Conservation (phyloP, 805 yeast species). For the Nadsonia fulvescens region DNA sequence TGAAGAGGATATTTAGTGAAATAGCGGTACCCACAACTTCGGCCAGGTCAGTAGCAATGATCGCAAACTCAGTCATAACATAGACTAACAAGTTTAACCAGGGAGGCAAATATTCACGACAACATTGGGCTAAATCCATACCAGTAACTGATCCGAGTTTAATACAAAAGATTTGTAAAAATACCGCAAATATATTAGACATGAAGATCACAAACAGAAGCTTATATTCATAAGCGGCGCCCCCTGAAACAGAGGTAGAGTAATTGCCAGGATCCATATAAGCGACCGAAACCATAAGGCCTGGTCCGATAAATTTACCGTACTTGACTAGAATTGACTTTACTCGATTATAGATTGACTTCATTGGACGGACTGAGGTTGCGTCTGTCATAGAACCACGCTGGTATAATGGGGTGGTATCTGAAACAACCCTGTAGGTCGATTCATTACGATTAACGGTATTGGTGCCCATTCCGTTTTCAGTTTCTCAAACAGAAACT, state of each 20-base stretch:
- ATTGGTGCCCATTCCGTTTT: too few relatives aligned
- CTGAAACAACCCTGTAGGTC: too few relatives aligned
- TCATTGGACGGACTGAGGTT: too few relatives aligned
- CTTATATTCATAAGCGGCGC: constrained; percentile 60
- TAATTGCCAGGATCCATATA: constrained; percentile 93
- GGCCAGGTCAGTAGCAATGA: constrained; percentile 82
- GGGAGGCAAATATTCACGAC: constrained; percentile 49
- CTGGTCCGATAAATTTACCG: constrained; percentile 65
- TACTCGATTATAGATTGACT: too few relatives aligned
- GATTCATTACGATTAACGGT: too few relatives aligned
- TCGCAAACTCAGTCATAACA: constrained; percentile 65
- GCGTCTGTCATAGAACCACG: too few relatives aligned
- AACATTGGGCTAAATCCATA: constrained; percentile 69
- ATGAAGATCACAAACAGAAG: constrained; percentile 54
- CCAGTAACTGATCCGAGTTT: constrained; percentile 85
- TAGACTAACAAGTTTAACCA: constrained; percentile 50
- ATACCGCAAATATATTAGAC: constrained; percentile 71
- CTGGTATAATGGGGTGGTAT: too few relatives aligned
- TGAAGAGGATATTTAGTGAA: constrained; percentile 57
- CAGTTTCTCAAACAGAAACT: too few relatives aligned
- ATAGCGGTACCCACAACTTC: constrained; percentile 92
- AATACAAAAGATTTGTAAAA: constrained; percentile 66
- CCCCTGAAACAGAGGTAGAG: constrained; percentile 77
- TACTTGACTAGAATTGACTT: constrained; percentile 35
- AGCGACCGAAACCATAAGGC: constrained; percentile 73